Base-by-base conservation (phyloP, 148 eudicot species). In the Arbutus unedo region DNA sequence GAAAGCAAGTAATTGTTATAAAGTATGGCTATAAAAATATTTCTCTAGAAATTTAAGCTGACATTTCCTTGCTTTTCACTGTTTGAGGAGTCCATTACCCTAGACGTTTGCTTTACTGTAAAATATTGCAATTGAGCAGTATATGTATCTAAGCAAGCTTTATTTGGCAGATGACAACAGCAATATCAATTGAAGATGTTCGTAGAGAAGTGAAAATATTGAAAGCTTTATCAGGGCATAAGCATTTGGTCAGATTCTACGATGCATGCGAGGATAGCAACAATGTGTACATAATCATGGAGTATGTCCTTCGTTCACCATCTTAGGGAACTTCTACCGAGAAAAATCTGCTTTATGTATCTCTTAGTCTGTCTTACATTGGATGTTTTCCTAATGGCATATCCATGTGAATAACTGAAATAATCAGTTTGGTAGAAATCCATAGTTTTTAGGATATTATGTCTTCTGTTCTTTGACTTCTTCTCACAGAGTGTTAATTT, bases 261-360 rank as follows among this genome's bases (percentile, higher is more conserved):
- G 94, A 92, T 87, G 92, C 94, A 79, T 92, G 92, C 81, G 94
- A 92, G 84, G 94, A 92, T 85, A 76, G 91, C 53, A 90, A 89
- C 90, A 89, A 90, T 38, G 93, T 92, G 50, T 92, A 90, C 86
- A 87, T 92, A 53, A 93, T 92, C 54, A 92, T 92, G 94, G 94
- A 92, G 94, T 92, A 92, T 68, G 94, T 88, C 31, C 57, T 88
- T 72, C 79, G 21, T 25, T 71, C 13, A 7, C 38, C 6, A 21
- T 56, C 53, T 44, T 47, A 4, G 74, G 55, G 75, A 81, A 68
- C 43, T 54, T 21, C 16, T 38, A 18, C 59, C 10, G 4, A 10
- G 77, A 71, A n/a, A 6, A 77, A 56, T 16, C 50, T 45, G 51
- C 76, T 19, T 8, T 11, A 15, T 66, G 13, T 66, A 11, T 25